Percentiles rank a stretch among this genome's conserved stretches.
Evolutionary conservation across 1,284 basidiomycete species (phyloP).

Genomic region (Ustilago vetiveriae): DNA sequence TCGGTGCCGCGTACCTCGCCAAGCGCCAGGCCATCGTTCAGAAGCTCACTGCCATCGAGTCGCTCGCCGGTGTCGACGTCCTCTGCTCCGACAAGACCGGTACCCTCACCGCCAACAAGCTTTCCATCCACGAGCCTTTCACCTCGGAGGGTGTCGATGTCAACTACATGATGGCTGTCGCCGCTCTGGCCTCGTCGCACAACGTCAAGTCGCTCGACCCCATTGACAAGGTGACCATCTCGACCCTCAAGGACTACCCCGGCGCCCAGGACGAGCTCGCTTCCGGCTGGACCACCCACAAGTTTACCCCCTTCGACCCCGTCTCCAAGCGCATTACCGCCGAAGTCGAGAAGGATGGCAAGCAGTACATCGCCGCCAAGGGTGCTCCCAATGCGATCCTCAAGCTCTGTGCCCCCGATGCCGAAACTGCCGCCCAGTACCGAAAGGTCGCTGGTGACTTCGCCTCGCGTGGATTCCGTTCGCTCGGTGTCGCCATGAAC

Average conservation of each 20-base stretch:
- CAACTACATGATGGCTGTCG: conserved; percentile 71
- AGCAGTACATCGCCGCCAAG: conserved; percentile 71
- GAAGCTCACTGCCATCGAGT: conserved; percentile 74
- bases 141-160: conserved; percentile 69
- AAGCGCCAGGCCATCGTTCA: conserved; percentile 74
- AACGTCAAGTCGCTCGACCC: conserved; percentile 72
- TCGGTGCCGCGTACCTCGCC: conserved; percentile 73
- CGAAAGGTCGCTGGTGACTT: conserved; percentile 69
- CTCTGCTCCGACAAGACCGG: conserved; percentile 74
- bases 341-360: conserved; percentile 72
- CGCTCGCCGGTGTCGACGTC: conserved; percentile 73
- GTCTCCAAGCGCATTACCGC: conserved; percentile 73
- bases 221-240: conserved; percentile 73
- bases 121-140: conserved; percentile 72
- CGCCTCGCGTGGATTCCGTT: conserved; percentile 72
- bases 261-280: conserved; percentile 71
- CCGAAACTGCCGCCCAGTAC: conserved; percentile 69
- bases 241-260: conserved; percentile 72
- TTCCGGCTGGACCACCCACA: conserved; percentile 71
- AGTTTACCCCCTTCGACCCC: conserved; percentile 73
- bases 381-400: conserved; percentile 73
- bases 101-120: conserved; percentile 73
- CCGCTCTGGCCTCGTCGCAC: conserved; percentile 72
- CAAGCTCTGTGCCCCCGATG: conserved; percentile 70
- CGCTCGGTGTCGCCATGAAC: conserved; percentile 72